These are phyloP conservation scores for Agapanthus africanus DNA, from an alignment of 106 monocot species.

Conservation along the genomic window DNA sequence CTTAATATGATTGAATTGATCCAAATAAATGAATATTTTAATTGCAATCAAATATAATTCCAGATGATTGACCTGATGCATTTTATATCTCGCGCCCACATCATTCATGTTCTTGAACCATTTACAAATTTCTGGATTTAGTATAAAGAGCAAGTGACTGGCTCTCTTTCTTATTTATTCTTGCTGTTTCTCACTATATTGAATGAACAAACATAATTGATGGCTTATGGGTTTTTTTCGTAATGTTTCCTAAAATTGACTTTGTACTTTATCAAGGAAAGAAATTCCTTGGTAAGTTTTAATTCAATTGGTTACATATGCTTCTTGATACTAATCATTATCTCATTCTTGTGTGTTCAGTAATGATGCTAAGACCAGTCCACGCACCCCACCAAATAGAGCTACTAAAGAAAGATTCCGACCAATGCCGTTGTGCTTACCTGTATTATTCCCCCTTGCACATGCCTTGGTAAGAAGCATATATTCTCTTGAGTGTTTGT, in stretches of 20 bases:
- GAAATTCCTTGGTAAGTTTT: neutral
- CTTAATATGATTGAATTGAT: neutral
- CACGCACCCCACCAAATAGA: slow-evolving; percentile 18
- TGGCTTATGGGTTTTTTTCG: too few species aligned
- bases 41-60: neutral
- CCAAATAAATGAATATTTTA: neutral
- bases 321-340: neutral
- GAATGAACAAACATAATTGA: too few species aligned
- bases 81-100: neutral
- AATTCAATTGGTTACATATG: neutral
- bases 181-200: neutral
- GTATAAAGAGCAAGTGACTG: neutral
- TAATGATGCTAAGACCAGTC: slow-evolving; percentile 40
- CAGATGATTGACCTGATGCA: neutral
- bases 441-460: slow-evolving; percentile 66
- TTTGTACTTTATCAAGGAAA: neutral
- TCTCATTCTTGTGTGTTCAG: slow-evolving; percentile 17
- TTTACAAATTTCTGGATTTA: neutral
- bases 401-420: slow-evolving; percentile 76
- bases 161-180: neutral
- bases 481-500: neutral
- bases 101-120: neutral
- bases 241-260: too few species aligned
- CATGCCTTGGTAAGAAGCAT: slow-evolving; percentile 70
- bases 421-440: slow-evolving; percentile 78